phyloP scores from a whole-genome alignment of 1,139 yeast species.

The Candida tetrigidarum region DNA sequence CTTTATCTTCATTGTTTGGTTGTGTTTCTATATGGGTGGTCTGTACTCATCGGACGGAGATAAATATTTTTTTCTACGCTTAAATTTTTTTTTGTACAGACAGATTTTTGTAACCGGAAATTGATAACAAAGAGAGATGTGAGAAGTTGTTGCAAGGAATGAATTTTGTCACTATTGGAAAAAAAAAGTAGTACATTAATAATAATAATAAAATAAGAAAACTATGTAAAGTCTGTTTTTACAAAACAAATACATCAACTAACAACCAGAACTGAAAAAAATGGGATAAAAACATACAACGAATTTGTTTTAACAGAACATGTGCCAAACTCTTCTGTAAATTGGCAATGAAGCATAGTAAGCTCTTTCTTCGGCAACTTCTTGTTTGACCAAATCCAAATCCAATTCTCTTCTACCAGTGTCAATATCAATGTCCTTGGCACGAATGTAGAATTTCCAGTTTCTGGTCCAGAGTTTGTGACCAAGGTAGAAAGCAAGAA shows the following conservation, averaged over 20 bases:
- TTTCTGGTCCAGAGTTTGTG: conserved; percentile 62
- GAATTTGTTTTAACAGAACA: conserved; percentile 64
- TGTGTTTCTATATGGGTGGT: background rate
- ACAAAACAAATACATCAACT: background rate
- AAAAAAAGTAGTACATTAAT: background rate
- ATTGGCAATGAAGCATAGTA: conserved; percentile 54
- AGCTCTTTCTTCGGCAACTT: conserved; percentile 64
- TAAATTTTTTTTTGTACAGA: background rate
- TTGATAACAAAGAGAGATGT: background rate
- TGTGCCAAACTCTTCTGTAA: conserved; percentile 51
- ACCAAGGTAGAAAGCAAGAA: conserved; percentile 56
- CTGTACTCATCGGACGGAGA: background rate
- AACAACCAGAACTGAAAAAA: background rate
- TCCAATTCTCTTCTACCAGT: conserved; percentile 74
- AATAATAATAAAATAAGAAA: too few species aligned
- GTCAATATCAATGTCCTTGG: conserved; percentile 63
- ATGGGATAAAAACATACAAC: background rate
- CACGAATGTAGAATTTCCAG: conserved; percentile 50
- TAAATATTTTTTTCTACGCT: too few species aligned
- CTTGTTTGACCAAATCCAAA: conserved; percentile 66
- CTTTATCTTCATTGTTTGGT: conserved; percentile 68
- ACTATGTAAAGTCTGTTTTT: too few species aligned
- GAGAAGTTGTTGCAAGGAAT: background rate
- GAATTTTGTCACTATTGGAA: background rate
- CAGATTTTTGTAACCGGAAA: background rate